phyloP scores from a whole-genome alignment of 176 grass and related monocot species.

The Secale cereale region DNA sequence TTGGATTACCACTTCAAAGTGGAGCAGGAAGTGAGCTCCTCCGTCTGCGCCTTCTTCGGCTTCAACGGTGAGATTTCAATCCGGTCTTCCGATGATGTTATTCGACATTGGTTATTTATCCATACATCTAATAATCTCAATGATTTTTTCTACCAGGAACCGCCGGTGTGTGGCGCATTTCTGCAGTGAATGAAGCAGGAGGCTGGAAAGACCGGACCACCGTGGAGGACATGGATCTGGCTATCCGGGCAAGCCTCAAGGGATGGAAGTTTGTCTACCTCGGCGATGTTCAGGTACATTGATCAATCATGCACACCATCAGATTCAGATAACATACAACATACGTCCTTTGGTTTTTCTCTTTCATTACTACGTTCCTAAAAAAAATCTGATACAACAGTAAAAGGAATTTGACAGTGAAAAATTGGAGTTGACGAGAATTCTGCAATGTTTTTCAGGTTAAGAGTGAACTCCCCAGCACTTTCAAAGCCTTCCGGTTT shows the following conservation, averaged over 20 bases:
- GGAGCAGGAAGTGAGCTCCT: constrained; percentile 79
- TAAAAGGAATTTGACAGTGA: background rate
- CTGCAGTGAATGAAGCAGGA: constrained; percentile 63
- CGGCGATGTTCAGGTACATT: constrained; percentile 56
- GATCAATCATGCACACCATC: constrained; percentile 17
- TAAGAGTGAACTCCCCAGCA: constrained; percentile 84
- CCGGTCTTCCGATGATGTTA: background rate
- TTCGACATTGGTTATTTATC: background rate
- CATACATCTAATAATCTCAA: background rate
- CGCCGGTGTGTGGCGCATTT: constrained; percentile 65
- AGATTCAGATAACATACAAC: constrained; percentile 13
- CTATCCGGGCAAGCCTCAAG: constrained; percentile 62
- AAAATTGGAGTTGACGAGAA: background rate
- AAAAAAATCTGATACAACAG: background rate
- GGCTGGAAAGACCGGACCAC: constrained; percentile 87
- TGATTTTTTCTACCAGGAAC: constrained; percentile 33
- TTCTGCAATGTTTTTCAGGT: constrained; percentile 35
- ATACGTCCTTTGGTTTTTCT: constrained; percentile 3
- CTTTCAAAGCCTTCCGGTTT: constrained; percentile 83
- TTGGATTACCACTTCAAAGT: constrained; percentile 89
- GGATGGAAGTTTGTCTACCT: constrained; percentile 86
- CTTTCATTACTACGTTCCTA: background rate
- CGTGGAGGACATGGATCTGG: constrained; percentile 84
- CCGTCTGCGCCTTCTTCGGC: constrained; percentile 72
- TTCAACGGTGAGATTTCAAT: constrained; percentile 56